Conservation (phyloP, 805 yeast species). For the Candida coquimbonensis region DNA sequence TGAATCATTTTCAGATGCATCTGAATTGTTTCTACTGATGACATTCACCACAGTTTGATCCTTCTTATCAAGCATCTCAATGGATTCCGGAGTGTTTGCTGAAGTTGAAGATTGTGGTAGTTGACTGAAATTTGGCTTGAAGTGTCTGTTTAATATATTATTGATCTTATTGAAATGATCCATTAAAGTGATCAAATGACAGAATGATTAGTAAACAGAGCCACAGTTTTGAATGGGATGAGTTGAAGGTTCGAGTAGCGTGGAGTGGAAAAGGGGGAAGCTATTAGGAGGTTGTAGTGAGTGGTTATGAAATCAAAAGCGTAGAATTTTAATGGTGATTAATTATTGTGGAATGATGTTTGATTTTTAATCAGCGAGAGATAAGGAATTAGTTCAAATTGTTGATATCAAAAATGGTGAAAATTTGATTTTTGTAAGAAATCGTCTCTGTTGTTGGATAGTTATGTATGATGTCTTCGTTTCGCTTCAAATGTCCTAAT, state of each 20-base stretch:
- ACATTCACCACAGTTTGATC: slow-evolving; percentile 9
- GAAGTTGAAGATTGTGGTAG: not conserved
- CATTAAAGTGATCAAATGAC: too few relatives aligned
- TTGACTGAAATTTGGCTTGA: too few relatives aligned
- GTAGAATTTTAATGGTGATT: too few relatives aligned
- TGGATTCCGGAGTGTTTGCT: not conserved
- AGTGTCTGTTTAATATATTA: too few relatives aligned
- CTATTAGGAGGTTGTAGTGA: not conserved
- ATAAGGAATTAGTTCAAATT: slow-evolving; percentile 1
- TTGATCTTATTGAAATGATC: too few relatives aligned
- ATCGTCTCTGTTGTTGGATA: too few relatives aligned
- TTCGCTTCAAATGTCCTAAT: too few relatives aligned
- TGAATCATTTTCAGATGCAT: slow-evolving; percentile 10
- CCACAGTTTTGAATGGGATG: not conserved
- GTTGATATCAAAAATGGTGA: not conserved
- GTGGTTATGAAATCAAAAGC: not conserved
- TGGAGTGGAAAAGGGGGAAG: too few relatives aligned
- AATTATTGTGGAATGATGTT: too few relatives aligned
- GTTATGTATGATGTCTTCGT: too few relatives aligned
- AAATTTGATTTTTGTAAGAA: not conserved
- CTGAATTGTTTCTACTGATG: slow-evolving; percentile 16
- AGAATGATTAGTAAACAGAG: not conserved
- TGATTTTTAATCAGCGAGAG: not conserved
- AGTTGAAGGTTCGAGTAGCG: too few relatives aligned
- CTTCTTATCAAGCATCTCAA: slow-evolving; percentile 3